Evolutionary conservation across 441 rosid genomes (phyloP).

Genomic region (Euphorbia celastroides): DNA sequence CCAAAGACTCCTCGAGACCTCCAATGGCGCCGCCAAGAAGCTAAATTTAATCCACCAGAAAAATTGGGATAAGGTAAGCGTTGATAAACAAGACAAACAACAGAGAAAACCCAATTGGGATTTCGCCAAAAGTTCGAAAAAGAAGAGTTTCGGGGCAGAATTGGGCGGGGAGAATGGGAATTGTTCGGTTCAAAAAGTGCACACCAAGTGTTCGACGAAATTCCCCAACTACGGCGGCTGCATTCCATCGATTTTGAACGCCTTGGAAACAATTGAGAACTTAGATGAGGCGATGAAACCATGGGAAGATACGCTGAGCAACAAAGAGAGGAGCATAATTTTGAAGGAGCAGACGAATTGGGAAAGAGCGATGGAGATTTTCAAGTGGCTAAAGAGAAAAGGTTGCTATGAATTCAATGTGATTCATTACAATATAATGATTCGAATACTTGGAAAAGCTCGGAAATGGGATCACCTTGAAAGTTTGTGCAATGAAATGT

Average conservation of each 20-base stretch:
- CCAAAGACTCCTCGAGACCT: constrained; percentile 28
- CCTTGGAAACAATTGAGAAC: constrained; percentile 48
- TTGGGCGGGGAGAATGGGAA: neutral
- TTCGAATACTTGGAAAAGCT: constrained; percentile 67
- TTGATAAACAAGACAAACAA: constrained; percentile 23
- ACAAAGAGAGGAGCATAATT: constrained; percentile 74
- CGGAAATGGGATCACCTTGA: constrained; percentile 54
- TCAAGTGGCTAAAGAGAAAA: constrained; percentile 75
- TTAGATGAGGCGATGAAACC: constrained; percentile 68
- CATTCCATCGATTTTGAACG: constrained; percentile 60
- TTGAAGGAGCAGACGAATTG: constrained; percentile 73
- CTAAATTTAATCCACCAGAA: constrained; percentile 23
- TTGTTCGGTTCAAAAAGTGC: constrained; percentile 29
- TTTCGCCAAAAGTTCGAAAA: constrained; percentile 17
- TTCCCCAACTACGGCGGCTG: constrained; percentile 55
- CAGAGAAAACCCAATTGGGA: constrained; percentile 17
- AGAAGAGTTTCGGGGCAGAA: constrained; percentile 13
- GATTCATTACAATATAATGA: constrained; percentile 81
- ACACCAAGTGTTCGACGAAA: constrained; percentile 73
- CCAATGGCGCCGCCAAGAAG: constrained; percentile 22
- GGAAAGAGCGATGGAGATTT: constrained; percentile 81
- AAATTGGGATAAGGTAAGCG: constrained; percentile 16
- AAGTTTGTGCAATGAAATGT: constrained; percentile 67
- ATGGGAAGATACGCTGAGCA: constrained; percentile 64
- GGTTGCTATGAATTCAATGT: constrained; percentile 67